These are phyloP conservation scores for Coelastrella sp. DNA, from an alignment of 139 green algal species.

Conservation along the genomic window DNA sequence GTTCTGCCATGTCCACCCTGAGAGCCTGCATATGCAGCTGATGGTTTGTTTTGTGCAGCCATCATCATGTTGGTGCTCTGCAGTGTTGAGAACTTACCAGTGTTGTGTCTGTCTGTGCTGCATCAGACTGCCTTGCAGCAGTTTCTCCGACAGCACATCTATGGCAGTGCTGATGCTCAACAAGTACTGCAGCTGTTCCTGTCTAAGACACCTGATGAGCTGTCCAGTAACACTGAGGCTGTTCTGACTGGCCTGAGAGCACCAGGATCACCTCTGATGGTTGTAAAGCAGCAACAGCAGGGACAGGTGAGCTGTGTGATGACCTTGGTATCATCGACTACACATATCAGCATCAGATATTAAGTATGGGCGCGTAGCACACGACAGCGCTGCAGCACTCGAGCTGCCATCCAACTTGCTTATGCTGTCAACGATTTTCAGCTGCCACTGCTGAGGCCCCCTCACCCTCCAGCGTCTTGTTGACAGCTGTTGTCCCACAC, in stretches of 20 bases:
- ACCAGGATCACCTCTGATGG: conserved; percentile 12
- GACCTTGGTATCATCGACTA: neutral
- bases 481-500: too few species aligned
- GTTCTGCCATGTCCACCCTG: too few species aligned
- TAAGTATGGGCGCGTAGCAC: neutral
- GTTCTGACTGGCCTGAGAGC: neutral
- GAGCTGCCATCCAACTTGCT: too few species aligned
- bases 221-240: neutral
- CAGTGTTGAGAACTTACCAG: neutral
- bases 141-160: conserved; percentile 13
- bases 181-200: neutral
- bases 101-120: neutral
- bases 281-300: neutral
- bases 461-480: too few species aligned
- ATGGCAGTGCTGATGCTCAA: neutral
- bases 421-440: too few species aligned
- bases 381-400: too few species aligned
- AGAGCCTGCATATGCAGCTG: too few species aligned
- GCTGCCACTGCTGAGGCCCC: too few species aligned
- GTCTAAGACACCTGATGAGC: neutral
- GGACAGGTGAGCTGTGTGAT: neutral
- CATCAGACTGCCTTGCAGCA: neutral
- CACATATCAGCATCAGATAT: neutral
- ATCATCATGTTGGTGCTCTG: neutral
- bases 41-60: neutral